A percentile compares a stretch with the other conserved stretches of the same genome.
Evolutionary conservation across 139 green algal genomes (phyloP).

Genomic region (Tetradesmus obliquus): DNA sequence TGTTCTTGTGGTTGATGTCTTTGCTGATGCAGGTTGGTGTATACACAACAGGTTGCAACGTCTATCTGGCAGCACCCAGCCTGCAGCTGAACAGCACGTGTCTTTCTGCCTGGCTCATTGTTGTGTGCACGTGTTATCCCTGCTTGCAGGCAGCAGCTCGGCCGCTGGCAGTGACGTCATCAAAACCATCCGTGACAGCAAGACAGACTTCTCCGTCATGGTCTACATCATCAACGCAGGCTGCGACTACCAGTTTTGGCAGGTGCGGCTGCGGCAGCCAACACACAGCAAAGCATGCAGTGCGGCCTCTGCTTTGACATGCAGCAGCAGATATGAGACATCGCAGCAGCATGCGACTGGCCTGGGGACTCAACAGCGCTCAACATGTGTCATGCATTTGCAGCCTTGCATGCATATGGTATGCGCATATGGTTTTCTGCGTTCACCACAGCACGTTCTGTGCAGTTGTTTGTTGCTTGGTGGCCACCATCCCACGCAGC

Average conservation of each 20-base stretch:
- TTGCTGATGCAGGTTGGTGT: too few relatives aligned
- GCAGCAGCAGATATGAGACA: neutral
- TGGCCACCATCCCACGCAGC: too few relatives aligned
- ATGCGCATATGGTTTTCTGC: too few relatives aligned
- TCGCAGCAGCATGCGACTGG: neutral
- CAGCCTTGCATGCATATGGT: too few relatives aligned
- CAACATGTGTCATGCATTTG: too few relatives aligned
- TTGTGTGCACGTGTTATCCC: neutral
- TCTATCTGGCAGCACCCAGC: neutral
- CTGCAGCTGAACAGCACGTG: neutral
- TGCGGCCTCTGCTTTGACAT: neutral
- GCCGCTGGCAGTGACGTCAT: neutral
- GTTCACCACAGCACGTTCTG: too few relatives aligned
- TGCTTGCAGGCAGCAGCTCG: slow-evolving; percentile 21
- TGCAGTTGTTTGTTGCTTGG: too few relatives aligned
- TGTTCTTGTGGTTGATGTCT: too few relatives aligned
- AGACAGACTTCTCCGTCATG: neutral
- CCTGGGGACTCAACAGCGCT: too few relatives aligned
- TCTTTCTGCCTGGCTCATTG: neutral
- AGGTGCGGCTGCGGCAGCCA: slow-evolving; percentile 32
- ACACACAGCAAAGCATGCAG: neutral
- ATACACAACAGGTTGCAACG: too few relatives aligned
- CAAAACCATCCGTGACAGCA: slow-evolving; percentile 3
- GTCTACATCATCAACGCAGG: slow-evolving; percentile 53
- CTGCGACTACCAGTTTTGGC: slow-evolving; percentile 59